Evolutionary conservation across 2,329 filamentous ascomycete species (phyloP).

Genomic region (Colletotrichum orchidophilum): DNA sequence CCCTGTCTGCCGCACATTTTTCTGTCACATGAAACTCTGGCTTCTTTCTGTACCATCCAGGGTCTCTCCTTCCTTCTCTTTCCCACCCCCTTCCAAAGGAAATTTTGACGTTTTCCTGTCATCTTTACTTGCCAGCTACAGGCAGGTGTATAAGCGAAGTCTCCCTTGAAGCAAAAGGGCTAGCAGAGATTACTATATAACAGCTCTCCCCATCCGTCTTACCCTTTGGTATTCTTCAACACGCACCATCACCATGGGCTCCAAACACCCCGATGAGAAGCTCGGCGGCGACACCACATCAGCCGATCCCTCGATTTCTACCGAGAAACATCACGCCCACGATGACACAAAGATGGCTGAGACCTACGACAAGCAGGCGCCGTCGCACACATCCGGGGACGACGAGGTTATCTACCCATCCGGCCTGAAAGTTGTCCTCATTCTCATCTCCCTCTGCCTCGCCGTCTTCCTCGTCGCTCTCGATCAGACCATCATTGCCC

Average conservation of each 20-base stretch:
- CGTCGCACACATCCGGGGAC: conserved; percentile 11
- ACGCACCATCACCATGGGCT: neutral
- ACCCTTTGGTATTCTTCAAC: neutral
- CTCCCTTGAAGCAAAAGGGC: neutral
- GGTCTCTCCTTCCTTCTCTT: neutral
- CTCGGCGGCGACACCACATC: conserved; percentile 12
- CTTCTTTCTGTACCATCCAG: neutral
- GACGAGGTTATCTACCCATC: conserved; percentile 47
- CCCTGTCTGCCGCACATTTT: neutral
- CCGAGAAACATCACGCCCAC: conserved; percentile 5
- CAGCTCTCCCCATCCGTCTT: no score
- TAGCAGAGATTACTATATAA: neutral
- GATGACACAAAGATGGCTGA: neutral
- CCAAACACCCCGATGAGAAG: conserved; percentile 4
- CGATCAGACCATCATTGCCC: conserved; percentile 61
- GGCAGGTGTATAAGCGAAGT: neutral
- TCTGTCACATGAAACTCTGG: neutral
- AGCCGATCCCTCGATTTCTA: conserved; percentile 14
- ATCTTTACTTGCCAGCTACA: no score
- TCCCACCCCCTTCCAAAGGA: neutral
- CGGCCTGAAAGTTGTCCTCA: conserved; percentile 50
- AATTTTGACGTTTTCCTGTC: neutral
- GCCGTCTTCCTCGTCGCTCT: conserved; percentile 60
- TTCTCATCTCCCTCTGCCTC: conserved; percentile 55
- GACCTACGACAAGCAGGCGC: neutral